Evolutionary conservation across 768 basidiomycete genomes (phyloP), one percentile per base, ranked within the genome.

Genomic region (Boletus barrowsii): DNA sequence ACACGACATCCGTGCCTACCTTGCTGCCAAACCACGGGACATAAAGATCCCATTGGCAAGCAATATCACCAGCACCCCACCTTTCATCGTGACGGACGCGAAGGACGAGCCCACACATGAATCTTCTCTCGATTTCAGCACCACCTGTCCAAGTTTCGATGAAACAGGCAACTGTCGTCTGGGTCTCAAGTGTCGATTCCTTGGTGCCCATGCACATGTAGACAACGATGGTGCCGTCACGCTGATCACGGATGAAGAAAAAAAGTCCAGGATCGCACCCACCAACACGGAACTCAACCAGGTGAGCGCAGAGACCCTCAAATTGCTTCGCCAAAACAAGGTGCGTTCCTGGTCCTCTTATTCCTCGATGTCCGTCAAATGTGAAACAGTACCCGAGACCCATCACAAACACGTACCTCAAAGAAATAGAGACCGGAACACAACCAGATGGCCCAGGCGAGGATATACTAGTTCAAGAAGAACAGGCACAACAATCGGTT

Each of bases 181-280:
- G 15, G 97, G 94, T 11, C 86, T 90, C 69, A 92, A 93, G 69
- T 99, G 97, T 68, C 84, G 97, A 3, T 97, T 89, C 71, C 79
- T 97, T 6, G 87, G 88, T 13, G 86, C 82, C 4, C 96, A 99
- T 69, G 72, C 87, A 11, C 71, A 65, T 17, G 71, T 72, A 35
- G 74, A 78, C 32, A 76, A 76, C 15, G 71, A 74, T 14, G 83
- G 81, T 2, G 58, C 69, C 3, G 60, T 81, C 15, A 68, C 68
- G 24, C 64, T 87, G 1, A 55, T 78, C 0, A 72, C 72, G 7
- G 83, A 92, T 61, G 80, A 83, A 54, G 81, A 83, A 37, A 86
- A 80, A 67, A 80, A 81, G 63, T 80, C 77, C 18, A 72, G 61
- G 30, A 61, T 74, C 0, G 80, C 78, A 11, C 57, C 77, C 4